These are phyloP conservation scores for Coleophoma crateriformis DNA, from an alignment of 2,329 filamentous ascomycete genomes.

Conservation along the genomic window DNA sequence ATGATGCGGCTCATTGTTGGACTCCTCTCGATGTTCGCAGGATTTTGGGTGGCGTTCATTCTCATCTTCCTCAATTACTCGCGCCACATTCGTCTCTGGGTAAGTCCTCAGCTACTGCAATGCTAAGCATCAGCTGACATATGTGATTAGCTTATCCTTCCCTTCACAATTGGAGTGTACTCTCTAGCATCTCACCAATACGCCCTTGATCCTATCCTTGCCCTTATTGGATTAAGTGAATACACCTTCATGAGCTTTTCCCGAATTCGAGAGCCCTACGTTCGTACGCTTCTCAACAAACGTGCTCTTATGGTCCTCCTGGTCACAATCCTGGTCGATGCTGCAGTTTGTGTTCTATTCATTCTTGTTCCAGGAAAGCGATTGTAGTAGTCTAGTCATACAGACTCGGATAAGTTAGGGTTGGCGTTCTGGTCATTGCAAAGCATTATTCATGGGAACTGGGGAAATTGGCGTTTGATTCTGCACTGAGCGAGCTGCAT, in stretches of 20 bases:
- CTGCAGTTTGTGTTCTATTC: constrained; percentile 82
- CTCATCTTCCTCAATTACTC: constrained; percentile 85
- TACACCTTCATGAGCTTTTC: constrained; percentile 95
- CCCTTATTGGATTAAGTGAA: constrained; percentile 85
- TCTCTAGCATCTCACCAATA: constrained; percentile 90
- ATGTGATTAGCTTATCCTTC: constrained; percentile 64
- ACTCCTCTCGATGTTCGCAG: constrained; percentile 80
- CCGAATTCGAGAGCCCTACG: constrained; percentile 82
- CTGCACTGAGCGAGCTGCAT: too few species aligned
- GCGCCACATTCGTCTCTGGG: constrained; percentile 74
- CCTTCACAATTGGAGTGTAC: constrained; percentile 89
- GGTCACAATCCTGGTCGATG: constrained; percentile 70
- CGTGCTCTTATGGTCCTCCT: constrained; percentile 76
- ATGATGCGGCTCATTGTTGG: constrained; percentile 82
- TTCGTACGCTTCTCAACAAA: constrained; percentile 78
- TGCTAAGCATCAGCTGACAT: constrained; percentile 23
- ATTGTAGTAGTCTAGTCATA: constrained; percentile 41
- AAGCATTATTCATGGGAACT: too few species aligned
- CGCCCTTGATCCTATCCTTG: constrained; percentile 86
- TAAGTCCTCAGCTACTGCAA: constrained; percentile 39
- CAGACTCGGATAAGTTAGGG: too few species aligned
- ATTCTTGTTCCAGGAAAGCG: constrained; percentile 90
- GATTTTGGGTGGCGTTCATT: constrained; percentile 89
- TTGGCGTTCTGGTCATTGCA: too few species aligned
- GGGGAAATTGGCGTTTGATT: too few species aligned